phyloP scores from a whole-genome alignment of 2,329 filamentous ascomycete genomes.

The Erysiphe pulchra region DNA sequence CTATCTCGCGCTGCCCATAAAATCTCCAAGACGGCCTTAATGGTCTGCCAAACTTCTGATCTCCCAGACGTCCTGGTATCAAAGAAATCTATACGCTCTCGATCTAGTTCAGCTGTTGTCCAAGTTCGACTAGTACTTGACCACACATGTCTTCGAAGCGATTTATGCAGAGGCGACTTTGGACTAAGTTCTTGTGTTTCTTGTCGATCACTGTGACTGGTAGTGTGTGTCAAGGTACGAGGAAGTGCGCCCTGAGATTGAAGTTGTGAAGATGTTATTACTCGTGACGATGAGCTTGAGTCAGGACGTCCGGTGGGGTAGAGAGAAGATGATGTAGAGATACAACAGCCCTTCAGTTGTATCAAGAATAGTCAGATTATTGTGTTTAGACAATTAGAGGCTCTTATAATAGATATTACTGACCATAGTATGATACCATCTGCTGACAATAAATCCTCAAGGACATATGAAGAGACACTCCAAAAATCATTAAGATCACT shows the following conservation, averaged over 20 bases:
- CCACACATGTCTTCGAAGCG: slow-evolving; percentile 41
- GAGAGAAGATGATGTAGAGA: neutral
- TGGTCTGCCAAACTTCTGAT: slow-evolving; percentile 54
- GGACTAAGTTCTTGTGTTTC: slow-evolving; percentile 12
- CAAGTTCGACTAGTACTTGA: slow-evolving; percentile 34
- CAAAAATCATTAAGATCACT: too few relatives aligned
- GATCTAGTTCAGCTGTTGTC: slow-evolving; percentile 41
- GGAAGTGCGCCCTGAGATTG: slow-evolving; percentile 4
- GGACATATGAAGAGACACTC: neutral
- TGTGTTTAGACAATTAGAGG: neutral
- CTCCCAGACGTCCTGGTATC: slow-evolving; percentile 65
- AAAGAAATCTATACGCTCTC: slow-evolving; percentile 63
- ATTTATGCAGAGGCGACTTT: slow-evolving; percentile 42
- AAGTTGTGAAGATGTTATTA: slow-evolving; percentile 17
- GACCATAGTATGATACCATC: neutral
- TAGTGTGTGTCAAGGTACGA: slow-evolving; percentile 8
- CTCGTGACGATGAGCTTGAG: slow-evolving; percentile 18
- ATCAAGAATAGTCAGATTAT: neutral
- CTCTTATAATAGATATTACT: neutral
- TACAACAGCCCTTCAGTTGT: neutral
- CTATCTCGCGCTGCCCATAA: slow-evolving; percentile 25
- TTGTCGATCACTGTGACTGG: slow-evolving; percentile 2
- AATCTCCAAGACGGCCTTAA: slow-evolving; percentile 40
- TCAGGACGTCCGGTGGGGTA: neutral
- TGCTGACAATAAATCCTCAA: neutral